Percentiles rank a stretch among this genome's conserved stretches.
These are phyloP conservation scores for Pisolithus tinctorius DNA, from an alignment of 768 basidiomycete species.

Conservation along the genomic window DNA sequence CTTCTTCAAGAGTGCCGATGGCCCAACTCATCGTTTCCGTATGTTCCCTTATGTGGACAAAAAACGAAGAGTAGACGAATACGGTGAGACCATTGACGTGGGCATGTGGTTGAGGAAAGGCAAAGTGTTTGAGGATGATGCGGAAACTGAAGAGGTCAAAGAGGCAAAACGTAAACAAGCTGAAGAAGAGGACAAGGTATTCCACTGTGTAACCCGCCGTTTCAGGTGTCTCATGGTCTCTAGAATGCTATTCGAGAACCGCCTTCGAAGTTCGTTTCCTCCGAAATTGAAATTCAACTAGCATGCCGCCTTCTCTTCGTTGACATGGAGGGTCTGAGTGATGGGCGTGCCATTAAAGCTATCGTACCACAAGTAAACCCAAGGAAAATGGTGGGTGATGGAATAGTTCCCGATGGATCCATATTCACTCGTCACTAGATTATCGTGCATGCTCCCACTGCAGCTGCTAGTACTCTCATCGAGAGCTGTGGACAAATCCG, in stretches of 20 bases:
- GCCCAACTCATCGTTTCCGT: slow-evolving; percentile 74
- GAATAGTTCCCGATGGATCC: background rate
- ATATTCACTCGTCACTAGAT: slow-evolving; percentile 45
- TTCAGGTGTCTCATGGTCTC: slow-evolving; percentile 7
- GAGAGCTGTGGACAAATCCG: slow-evolving; percentile 78
- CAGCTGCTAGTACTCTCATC: slow-evolving; percentile 66
- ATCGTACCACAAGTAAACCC: slow-evolving; percentile 97
- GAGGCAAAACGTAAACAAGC: slow-evolving; percentile 60
- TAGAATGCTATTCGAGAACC: slow-evolving; percentile 76
- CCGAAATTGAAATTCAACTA: slow-evolving; percentile 69
- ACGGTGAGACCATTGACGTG: slow-evolving; percentile 92
- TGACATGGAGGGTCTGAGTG: slow-evolving; percentile 95
- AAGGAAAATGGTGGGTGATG: slow-evolving; percentile 72
- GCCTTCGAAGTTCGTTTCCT: slow-evolving; percentile 85
- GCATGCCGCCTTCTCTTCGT: slow-evolving; percentile 86
- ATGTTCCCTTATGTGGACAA: slow-evolving; percentile 98
- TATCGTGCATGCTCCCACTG: slow-evolving; percentile 70
- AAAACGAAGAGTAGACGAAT: slow-evolving; percentile 87
- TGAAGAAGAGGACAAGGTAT: slow-evolving; percentile 77
- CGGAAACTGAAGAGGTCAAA: slow-evolving; percentile 73
- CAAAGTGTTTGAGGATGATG: slow-evolving; percentile 85
- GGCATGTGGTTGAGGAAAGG: slow-evolving; percentile 94
- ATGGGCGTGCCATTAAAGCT: slow-evolving; percentile 93
- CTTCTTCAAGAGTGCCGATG: slow-evolving; percentile 76
- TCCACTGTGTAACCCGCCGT: background rate